Conservation (phyloP, 148 eudicot genomes). For the Pharnaceum exiguum region DNA sequence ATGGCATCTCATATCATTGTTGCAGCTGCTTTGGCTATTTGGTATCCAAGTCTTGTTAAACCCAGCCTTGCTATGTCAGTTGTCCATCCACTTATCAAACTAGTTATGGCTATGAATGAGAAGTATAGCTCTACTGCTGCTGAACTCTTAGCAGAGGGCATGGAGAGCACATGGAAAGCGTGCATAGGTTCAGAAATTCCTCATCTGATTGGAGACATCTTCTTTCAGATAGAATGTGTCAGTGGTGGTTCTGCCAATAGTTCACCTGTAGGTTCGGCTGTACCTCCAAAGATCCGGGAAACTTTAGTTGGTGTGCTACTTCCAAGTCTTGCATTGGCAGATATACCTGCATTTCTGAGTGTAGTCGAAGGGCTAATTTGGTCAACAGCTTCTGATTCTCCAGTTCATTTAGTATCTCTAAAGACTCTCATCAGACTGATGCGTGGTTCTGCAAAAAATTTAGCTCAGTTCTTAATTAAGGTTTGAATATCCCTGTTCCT, state of each 20-base stretch:
- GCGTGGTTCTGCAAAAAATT: slow-evolving; percentile 83
- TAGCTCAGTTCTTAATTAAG: slow-evolving; percentile 83
- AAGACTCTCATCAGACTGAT: slow-evolving; percentile 77
- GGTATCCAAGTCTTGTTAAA: slow-evolving; percentile 96
- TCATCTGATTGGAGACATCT: slow-evolving; percentile 75
- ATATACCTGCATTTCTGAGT: slow-evolving; percentile 71
- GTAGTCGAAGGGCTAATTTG: slow-evolving; percentile 90
- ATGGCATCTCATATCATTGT: slow-evolving; percentile 95
- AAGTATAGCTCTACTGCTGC: slow-evolving; percentile 92
- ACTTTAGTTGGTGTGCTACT: slow-evolving; percentile 74
- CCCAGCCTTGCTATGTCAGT: slow-evolving; percentile 60
- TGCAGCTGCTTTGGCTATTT: slow-evolving; percentile 87
- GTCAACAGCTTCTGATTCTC: slow-evolving; percentile 99
- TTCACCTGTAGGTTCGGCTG: slow-evolving; percentile 37
- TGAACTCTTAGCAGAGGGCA: slow-evolving; percentile 95
- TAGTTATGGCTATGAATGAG: slow-evolving; percentile 93
- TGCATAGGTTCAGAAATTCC: slow-evolving; percentile 85
- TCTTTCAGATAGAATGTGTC: slow-evolving; percentile 90
- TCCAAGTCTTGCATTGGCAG: slow-evolving; percentile 94
- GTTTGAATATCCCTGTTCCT: slow-evolving; percentile 39
- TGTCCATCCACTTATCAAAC: slow-evolving; percentile 73
- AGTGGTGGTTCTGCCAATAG: slow-evolving; percentile 53
- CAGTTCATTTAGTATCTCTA: slow-evolving; percentile 82
- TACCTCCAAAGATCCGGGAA: slow-evolving; percentile 66
- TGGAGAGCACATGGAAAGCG: slow-evolving; percentile 92